Evolutionary conservation across 225 moss, liverwort and hornwort genomes (phyloP).

Genomic region (Polytrichum commune): DNA sequence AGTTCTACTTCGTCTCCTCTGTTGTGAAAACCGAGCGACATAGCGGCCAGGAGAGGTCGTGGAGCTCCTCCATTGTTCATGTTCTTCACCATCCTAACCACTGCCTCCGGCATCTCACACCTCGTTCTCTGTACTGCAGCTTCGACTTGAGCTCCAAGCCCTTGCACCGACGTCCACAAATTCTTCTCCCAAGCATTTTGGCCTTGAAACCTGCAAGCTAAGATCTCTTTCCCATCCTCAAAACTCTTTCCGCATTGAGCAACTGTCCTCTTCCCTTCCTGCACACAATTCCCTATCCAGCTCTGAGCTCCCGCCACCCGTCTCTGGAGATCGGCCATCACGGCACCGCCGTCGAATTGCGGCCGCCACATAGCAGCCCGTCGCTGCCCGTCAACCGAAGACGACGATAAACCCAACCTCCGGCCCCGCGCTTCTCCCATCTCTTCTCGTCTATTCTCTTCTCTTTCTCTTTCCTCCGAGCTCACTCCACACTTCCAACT

Average conservation of each 20-base stretch:
- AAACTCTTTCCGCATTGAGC: conserved; percentile 22
- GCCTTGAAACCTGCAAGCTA: conserved; percentile 13
- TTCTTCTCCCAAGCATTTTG: conserved; percentile 14
- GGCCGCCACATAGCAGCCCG: conserved; percentile 12
- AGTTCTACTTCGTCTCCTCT: conserved; percentile 5
- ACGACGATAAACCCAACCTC: no score
- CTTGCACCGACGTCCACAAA: conserved; percentile 32
- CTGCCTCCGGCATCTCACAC: conserved; percentile 25
- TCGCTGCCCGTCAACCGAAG: no score
- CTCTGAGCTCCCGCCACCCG: conserved; percentile 31
- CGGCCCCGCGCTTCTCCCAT: no score
- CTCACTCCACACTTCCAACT: no score
- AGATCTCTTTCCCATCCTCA: conserved; percentile 18
- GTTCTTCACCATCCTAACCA: conserved; percentile 18
- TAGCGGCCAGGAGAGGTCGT: conserved; percentile 41
- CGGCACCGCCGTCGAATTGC: conserved; percentile 4
- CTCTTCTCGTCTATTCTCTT: no score
- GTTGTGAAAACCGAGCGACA: conserved; percentile 36
- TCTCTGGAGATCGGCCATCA: conserved; percentile 30
- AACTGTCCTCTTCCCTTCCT: conserved; percentile 25
- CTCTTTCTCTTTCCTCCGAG: no score
- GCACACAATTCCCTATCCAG: conserved; percentile 29
- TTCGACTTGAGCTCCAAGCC: conserved; percentile 35
- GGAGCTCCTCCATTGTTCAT: conserved; percentile 19
- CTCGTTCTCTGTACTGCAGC: conserved; percentile 24